Conservation (phyloP, 208 protist species). For the Leishmania turanica region DNA sequence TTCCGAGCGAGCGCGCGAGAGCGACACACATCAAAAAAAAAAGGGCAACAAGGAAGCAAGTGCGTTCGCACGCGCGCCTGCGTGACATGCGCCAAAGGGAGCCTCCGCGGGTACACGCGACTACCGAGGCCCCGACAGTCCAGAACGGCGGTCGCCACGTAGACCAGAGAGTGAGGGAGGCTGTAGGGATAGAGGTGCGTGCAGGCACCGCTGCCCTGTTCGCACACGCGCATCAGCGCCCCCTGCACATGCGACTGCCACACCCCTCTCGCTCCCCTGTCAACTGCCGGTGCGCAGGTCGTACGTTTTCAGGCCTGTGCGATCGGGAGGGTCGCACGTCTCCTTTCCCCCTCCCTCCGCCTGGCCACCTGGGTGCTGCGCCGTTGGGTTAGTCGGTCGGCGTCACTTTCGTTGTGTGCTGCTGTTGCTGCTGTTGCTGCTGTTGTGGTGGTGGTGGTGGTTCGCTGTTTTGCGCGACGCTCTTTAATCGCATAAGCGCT, state of each 20-base stretch:
- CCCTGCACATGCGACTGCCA: not conserved
- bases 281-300: not conserved
- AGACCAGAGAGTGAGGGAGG: not conserved
- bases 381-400: not conserved
- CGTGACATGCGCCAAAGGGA: not conserved
- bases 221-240: not conserved
- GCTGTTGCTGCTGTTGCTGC: not conserved
- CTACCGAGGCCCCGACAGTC: not conserved
- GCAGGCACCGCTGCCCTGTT: not conserved
- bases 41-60: not conserved
- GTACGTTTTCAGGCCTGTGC: not conserved
- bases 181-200: not conserved
- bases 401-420: not conserved
- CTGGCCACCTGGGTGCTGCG: not conserved
- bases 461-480: not conserved
- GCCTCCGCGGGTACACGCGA: not conserved
- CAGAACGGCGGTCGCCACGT: not conserved
- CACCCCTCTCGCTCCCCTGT: not conserved
- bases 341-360: not conserved
- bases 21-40: not conserved
- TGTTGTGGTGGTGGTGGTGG: not conserved
- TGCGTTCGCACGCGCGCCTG: not conserved
- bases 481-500: not conserved
- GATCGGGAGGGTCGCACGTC: too few relatives aligned
- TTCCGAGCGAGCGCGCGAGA: not conserved